Evolutionary conservation across 2,329 filamentous ascomycete species (phyloP).

Genomic region (Hymenoscyphus occultus): DNA sequence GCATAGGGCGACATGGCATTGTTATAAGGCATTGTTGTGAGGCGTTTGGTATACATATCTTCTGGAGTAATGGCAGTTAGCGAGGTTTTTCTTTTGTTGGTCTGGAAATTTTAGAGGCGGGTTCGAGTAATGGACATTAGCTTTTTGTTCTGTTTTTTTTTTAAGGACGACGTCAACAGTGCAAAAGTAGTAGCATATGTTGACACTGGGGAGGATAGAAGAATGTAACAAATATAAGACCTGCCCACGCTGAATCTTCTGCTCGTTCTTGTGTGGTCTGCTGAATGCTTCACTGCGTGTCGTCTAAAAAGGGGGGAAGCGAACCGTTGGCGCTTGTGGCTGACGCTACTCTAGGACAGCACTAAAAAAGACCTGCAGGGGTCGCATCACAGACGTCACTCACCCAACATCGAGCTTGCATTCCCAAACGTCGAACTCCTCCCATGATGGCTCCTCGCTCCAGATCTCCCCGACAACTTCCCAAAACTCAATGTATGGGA

Average conservation of each 20-base stretch:
- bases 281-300: too few relatives aligned
- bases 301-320: too few relatives aligned
- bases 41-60: neutral
- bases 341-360: neutral
- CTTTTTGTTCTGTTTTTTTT: neutral
- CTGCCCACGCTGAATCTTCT: too few relatives aligned
- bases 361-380: neutral
- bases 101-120: neutral
- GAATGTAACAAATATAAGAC: neutral
- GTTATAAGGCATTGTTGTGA: neutral
- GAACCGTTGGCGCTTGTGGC: neutral
- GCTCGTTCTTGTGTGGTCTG: too few relatives aligned
- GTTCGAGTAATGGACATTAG: neutral
- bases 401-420: constrained; percentile 20
- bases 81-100: neutral
- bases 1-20: neutral
- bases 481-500: constrained; percentile 28
- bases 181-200: neutral
- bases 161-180: neutral
- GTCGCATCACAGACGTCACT: constrained; percentile 29
- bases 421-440: constrained; percentile 19
- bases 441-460: constrained; percentile 14
- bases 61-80: neutral
- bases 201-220: neutral
- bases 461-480: constrained; percentile 8